Evolutionary conservation across 2,329 filamentous ascomycete genomes (phyloP), one percentile per base, ranked within the genome.

Genomic region (Aureobasidium sp.): DNA sequence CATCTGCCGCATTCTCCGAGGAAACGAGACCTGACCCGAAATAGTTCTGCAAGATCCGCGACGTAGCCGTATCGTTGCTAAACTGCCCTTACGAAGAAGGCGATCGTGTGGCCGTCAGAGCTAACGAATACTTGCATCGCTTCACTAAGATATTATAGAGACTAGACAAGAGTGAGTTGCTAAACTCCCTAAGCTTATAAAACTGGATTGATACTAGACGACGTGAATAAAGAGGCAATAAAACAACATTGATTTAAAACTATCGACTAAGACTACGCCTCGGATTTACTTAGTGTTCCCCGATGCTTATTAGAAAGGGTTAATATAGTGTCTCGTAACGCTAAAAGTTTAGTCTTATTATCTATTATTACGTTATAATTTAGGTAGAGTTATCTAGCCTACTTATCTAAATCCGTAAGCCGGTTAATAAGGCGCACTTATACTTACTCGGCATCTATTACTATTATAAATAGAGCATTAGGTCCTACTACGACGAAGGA

Each of bases 191-290:
- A 25, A 55, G 51, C 17, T 17, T 55, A 1, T 38, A 55, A 25
- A 55, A 13, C 17, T 55, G 51, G 51, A 43, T 55, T 17, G 51
- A 55, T 43, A 55, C 51, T 29, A 38, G 51, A 25, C 49, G 35
- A 6, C 49, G 19, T 29, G 49, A 38, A 31, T 51, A n/a, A 49
- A 15, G 29, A 10, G 29, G 10, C 10, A 31, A 31, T n/a, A n/a
- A n/a, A n/a, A n/a, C n/a, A n/a, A n/a, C n/a, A n/a, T n/a, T n/a
- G n/a, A n/a, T n/a, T n/a, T n/a, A n/a, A n/a, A n/a, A n/a, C n/a
- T n/a, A n/a, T 37, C 37, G 10, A 1, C n/a, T 17, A 42, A 21
- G 38, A 42, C 38, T 42, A n/a, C 38, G 21, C 38, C 38, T 42
- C 38, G 38, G 9, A 21, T 42, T 42, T 4, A n/a, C 38, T 19